Percentiles rank a stretch among this genome's conserved stretches.
phyloP scores from a whole-genome alignment of 208 protist species.

The Tritrichomonas foetus region DNA sequence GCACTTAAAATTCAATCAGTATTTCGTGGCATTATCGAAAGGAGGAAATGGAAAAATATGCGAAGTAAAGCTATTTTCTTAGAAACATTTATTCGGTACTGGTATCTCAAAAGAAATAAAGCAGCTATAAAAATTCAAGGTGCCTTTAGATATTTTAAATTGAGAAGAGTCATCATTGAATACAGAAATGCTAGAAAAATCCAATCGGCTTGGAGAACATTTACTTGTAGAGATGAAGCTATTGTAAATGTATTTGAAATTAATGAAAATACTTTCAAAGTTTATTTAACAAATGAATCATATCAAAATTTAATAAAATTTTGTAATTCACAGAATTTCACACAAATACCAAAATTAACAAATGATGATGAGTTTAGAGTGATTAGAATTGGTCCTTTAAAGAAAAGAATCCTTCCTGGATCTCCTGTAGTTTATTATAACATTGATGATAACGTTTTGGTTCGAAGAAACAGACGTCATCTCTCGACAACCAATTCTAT shows the following conservation, averaged over 20 bases:
- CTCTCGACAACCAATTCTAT: neutral
- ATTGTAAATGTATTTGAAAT: neutral
- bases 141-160: neutral
- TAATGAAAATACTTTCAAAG: neutral
- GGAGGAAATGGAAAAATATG: conserved; percentile 1
- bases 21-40: neutral
- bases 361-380: neutral
- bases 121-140: neutral
- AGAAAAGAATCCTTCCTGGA: neutral
- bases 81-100: neutral
- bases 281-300: neutral
- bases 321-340: neutral
- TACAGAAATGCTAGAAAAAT: neutral
- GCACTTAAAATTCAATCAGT: neutral
- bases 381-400: neutral
- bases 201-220: neutral
- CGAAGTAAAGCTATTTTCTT: neutral
- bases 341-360: neutral
- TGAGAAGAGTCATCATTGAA: neutral
- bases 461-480: neutral
- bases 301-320: neutral
- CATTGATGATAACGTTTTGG: neutral
- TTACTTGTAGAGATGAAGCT: neutral
- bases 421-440: neutral
- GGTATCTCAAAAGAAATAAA: neutral